phyloP scores from a whole-genome alignment of 768 basidiomycete genomes.

The Termitomyces sp. region DNA sequence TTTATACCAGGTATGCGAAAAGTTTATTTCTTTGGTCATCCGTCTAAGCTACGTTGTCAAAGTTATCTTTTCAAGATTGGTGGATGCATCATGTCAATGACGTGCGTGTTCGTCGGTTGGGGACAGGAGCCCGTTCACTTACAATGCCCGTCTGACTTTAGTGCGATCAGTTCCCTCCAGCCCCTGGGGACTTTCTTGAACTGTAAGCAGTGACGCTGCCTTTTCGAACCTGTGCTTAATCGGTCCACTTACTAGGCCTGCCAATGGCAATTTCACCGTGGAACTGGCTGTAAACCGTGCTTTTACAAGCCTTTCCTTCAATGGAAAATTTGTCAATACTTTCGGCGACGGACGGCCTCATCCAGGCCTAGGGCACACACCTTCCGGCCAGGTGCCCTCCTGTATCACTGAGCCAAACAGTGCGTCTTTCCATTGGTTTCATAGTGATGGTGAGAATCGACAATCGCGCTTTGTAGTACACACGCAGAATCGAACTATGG shows the following conservation, averaged over 20 bases:
- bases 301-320: constrained; percentile 36
- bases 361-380: constrained; percentile 21
- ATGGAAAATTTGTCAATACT: constrained; percentile 26
- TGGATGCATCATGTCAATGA: constrained; percentile 29
- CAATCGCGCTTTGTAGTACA: constrained; percentile 32
- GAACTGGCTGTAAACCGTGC: constrained; percentile 48
- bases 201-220: constrained; percentile 23
- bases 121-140: background rate
- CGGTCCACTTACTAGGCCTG: constrained; percentile 25
- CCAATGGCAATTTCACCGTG: constrained; percentile 40
- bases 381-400: constrained; percentile 26
- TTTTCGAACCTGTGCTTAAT: background rate
- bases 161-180: constrained; percentile 40
- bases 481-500: constrained; percentile 43
- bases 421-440: constrained; percentile 18
- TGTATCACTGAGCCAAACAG: constrained; percentile 48
- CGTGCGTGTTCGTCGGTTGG: constrained; percentile 17
- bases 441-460: background rate
- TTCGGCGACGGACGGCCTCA: constrained; percentile 42
- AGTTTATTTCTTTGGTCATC: background rate
- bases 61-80: constrained; percentile 17
- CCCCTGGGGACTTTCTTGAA: constrained; percentile 34
- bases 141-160: constrained; percentile 12
- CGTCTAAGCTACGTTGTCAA: background rate
- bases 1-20: constrained; percentile 32